Evolutionary conservation across 2,329 filamentous ascomycete genomes (phyloP).

Genomic region (Tympanopsis confertula): DNA sequence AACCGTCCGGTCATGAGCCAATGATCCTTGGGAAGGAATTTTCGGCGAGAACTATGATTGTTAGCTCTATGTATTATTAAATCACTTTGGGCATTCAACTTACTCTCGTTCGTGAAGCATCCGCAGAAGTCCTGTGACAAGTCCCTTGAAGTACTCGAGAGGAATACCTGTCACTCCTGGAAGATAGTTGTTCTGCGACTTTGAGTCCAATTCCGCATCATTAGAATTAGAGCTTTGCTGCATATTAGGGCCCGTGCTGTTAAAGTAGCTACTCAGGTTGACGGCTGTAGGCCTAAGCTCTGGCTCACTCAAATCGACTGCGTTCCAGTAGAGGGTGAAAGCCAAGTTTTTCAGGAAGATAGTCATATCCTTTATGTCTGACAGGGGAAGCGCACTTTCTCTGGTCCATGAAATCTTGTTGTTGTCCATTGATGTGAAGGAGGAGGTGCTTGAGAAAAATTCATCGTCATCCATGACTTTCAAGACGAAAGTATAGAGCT

Average conservation of each 20-base stretch:
- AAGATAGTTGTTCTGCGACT: conserved; percentile 27
- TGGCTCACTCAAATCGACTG: conserved; percentile 36
- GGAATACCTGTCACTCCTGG: conserved; percentile 61
- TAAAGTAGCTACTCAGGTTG: conserved; percentile 15
- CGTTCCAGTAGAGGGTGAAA: conserved; percentile 79
- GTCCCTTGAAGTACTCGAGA: conserved; percentile 65
- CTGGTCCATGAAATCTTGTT: conserved; percentile 35
- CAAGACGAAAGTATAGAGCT: conserved; percentile 85
- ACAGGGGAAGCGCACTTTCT: conserved; percentile 57
- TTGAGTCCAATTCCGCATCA: conserved; percentile 14
- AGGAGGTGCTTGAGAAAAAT: conserved; percentile 57
- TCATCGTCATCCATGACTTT: conserved; percentile 94
- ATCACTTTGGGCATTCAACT: not conserved
- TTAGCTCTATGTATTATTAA: not conserved
- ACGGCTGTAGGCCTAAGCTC: conserved; percentile 10
- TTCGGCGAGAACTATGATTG: conserved; percentile 54
- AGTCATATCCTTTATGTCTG: conserved; percentile 64
- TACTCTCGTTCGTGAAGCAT: conserved; percentile 81
- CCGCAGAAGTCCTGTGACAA: conserved; percentile 68
- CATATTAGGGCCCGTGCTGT: conserved; percentile 26
- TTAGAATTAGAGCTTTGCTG: conserved; percentile 14
- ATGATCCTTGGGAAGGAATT: conserved; percentile 71
- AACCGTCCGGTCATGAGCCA: conserved; percentile 89
- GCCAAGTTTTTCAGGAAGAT: conserved; percentile 82
- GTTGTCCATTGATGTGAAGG: conserved; percentile 19